Evolutionary conservation across 78 protist genomes (phyloP).

Genomic region (Salpingoeca rosetta): DNA sequence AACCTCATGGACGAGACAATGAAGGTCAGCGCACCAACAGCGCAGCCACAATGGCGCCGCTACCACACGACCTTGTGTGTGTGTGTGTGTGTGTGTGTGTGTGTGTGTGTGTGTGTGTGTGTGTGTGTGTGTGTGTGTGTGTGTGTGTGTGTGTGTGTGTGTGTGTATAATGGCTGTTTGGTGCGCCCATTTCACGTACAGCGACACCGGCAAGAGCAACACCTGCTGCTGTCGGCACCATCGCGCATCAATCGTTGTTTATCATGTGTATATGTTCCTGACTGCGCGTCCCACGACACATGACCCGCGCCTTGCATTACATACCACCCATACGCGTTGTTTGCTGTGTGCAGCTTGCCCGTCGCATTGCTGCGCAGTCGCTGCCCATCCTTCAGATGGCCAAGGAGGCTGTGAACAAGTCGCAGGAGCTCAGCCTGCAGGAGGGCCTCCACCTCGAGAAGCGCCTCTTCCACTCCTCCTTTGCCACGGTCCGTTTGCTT

Average conservation of each 20-base stretch:
- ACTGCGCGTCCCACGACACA: neutral
- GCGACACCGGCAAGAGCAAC: too few species aligned
- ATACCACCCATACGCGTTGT: too few species aligned
- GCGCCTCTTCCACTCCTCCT: constrained; percentile 82
- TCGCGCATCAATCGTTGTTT: neutral
- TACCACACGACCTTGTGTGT: too few species aligned
- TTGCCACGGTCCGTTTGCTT: constrained; percentile 44
- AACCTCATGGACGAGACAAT: constrained; percentile 4
- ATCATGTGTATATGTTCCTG: neutral
- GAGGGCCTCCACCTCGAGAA: constrained; percentile 79
- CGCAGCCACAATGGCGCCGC: too few species aligned
- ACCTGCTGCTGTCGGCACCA: neutral
- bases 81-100: too few species aligned
- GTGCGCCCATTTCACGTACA: too few species aligned
- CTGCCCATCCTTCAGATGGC: constrained; percentile 49
- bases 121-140: too few species aligned
- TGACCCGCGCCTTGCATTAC: neutral
- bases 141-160: too few species aligned
- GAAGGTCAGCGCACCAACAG: too few species aligned
- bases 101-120: too few species aligned
- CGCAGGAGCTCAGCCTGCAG: constrained; percentile 57
- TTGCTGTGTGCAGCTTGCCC: constrained; percentile 52
- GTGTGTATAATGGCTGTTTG: too few species aligned
- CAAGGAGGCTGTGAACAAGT: constrained; percentile 71
- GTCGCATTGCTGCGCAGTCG: constrained; percentile 65